Percentiles rank a stretch among this genome's conserved stretches.
Evolutionary conservation across 2,329 filamentous ascomycete genomes (phyloP).

Genomic region (Emericellopsis atlantica): DNA sequence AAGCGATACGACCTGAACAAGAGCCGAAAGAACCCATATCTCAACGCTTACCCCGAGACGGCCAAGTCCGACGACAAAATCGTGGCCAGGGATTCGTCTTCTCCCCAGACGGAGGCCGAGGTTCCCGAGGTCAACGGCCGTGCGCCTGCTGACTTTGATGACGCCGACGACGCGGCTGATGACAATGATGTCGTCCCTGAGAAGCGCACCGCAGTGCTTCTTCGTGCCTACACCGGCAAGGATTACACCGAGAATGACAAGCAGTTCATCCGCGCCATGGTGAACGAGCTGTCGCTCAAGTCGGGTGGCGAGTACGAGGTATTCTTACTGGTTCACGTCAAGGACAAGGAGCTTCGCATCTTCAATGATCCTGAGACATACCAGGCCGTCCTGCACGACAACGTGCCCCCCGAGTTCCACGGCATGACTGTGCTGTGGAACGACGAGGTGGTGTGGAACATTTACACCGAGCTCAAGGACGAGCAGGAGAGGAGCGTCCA

Average conservation of each 20-base stretch:
- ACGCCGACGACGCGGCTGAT: constrained; percentile 4
- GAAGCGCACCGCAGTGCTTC: constrained; percentile 57
- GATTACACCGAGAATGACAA: constrained; percentile 68
- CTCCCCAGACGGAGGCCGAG: background rate
- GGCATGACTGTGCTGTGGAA: constrained; percentile 65
- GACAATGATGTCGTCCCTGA: constrained; percentile 18
- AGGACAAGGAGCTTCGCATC: constrained; percentile 44
- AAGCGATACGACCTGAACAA: constrained; percentile 42
- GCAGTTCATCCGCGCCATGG: constrained; percentile 64
- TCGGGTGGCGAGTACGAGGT: constrained; percentile 74
- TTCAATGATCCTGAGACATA: constrained; percentile 49
- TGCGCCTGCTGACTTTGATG: background rate
- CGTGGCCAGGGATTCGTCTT: background rate
- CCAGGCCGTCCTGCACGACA: constrained; percentile 42
- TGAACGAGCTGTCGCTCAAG: constrained; percentile 63
- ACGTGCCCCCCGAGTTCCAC: constrained; percentile 57
- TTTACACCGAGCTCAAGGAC: constrained; percentile 66
- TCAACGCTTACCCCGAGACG: constrained; percentile 27
- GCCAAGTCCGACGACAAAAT: constrained; percentile 1
- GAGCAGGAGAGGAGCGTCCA: constrained; percentile 40
- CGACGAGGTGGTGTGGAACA: constrained; percentile 57
- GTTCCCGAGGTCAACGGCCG: constrained; percentile 6
- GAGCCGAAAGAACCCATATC: constrained; percentile 26
- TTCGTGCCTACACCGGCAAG: constrained; percentile 66
- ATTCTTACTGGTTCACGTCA: constrained; percentile 69